Conservation (phyloP, 495 filamentous ascomycete genomes). For the Penicillium maclennaniae region DNA sequence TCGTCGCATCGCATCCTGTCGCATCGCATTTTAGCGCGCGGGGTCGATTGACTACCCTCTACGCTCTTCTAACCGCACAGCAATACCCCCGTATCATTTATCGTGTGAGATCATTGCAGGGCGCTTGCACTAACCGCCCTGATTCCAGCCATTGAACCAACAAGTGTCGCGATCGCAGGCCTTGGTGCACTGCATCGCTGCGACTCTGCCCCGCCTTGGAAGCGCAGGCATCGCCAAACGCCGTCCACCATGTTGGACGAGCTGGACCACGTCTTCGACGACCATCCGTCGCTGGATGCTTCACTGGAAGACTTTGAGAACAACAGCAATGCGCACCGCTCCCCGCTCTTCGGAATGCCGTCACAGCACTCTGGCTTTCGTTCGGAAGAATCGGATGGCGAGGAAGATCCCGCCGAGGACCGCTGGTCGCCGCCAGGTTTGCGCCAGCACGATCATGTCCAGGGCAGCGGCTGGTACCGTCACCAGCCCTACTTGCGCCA, state of each 20-base stretch:
- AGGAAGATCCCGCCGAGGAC: constrained; percentile 37
- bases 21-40: constrained; percentile 12
- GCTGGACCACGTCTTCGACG: constrained; percentile 55
- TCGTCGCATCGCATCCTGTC: constrained; percentile 19
- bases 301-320: constrained; percentile 75
- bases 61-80: not conserved
- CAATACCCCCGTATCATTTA: constrained; percentile 10
- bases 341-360: constrained; percentile 58
- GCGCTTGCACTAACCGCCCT: constrained; percentile 23
- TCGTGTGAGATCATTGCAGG: constrained; percentile 9
- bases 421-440: constrained; percentile 61
- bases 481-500: constrained; percentile 49
- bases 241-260: constrained; percentile 48
- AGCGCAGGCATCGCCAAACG: constrained; percentile 27
- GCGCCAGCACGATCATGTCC: constrained; percentile 45
- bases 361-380: constrained; percentile 76
- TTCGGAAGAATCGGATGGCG: constrained; percentile 55
- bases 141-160: constrained; percentile 1
- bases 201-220: constrained; percentile 14
- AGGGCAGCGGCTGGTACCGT: constrained; percentile 58
- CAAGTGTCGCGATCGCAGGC: constrained; percentile 8
- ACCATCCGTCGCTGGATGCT: constrained; percentile 65
- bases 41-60: constrained; percentile 16
- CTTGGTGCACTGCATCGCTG: constrained; percentile 21
- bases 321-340: constrained; percentile 46